Evolutionary conservation across 345 rosid genomes (phyloP), one percentile per base, ranked within the genome.

Genomic region (Heritiera littoralis): DNA sequence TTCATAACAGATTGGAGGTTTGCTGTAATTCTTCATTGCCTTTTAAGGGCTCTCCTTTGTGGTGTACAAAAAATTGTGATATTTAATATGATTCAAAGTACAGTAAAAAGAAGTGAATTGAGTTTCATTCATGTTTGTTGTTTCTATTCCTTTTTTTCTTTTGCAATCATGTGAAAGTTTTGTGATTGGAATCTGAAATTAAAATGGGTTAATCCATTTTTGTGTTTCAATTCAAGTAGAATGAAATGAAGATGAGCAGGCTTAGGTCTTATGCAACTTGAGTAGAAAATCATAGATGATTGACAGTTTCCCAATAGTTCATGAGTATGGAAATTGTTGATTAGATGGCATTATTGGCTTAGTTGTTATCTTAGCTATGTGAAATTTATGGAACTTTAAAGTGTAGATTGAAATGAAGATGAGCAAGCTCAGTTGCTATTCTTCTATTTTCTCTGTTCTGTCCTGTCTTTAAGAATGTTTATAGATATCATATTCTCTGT

Each of bases 21-120:
- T 92, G 94, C 85, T 82, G 91, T 84, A 86, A 85, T 81, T 87
- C 94, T 78, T 88, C 91, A 0, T 76, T 93, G 84, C 98, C 98
- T 10, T 72, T 85, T 72, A 88, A 83, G 49, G 77, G 82, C 73
- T 90, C 97, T 30, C 89, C 95, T 74, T 85, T 90, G 87, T 90
- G 75, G 77, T 84, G 86, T 85, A 82, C 83, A 90, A 74, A 89
- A 66, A 83, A 35, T 71, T 79, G 80, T 81, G 79, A 81, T 65
- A 76, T 63, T 32, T 12, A 63, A 13, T n/a, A 74, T 78, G 43
- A 59, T 75, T 75, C 66, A 55, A 3, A 40, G 17, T 72, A 32
- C 35, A n/a, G 30, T n/a, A 9, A 17, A 6, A 41, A 41, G 4
- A 30, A 55, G n/a, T 8, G 5, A 56, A 15, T 5, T 71, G 11